Conservation (phyloP, 192 early-diverging fungal species). For the Dissophora globulifera region DNA sequence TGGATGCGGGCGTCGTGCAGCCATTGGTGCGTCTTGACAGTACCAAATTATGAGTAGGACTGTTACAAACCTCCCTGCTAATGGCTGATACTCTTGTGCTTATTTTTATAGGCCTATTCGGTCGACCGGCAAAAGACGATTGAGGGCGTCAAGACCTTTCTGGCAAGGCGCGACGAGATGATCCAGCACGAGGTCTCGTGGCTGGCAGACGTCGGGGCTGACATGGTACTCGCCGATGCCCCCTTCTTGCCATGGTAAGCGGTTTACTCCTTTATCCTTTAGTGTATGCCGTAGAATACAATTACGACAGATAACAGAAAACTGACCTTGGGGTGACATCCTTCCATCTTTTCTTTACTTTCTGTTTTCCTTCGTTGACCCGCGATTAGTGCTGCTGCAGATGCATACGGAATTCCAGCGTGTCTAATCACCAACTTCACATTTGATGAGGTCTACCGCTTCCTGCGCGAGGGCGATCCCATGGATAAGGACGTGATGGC, state of each 20-base stretch:
- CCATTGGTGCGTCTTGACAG: conserved; percentile 43
- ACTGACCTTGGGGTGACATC: neutral
- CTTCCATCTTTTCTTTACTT: neutral
- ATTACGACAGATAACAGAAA: neutral
- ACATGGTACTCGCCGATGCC: conserved; percentile 68
- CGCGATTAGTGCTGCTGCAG: conserved; percentile 69
- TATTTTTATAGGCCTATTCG: conserved; percentile 55
- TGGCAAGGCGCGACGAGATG: conserved; percentile 52
- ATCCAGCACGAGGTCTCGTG: conserved; percentile 60
- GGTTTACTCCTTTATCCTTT: neutral
- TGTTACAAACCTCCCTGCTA: no score
- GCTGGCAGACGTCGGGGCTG: conserved; percentile 60
- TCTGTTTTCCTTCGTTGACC: neutral
- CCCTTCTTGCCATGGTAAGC: conserved; percentile 67
- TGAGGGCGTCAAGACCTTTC: conserved; percentile 57
- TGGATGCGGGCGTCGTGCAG: conserved; percentile 72
- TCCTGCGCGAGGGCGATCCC: conserved; percentile 63
- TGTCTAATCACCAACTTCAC: conserved; percentile 70
- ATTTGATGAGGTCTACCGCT: conserved; percentile 67
- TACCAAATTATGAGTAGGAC: no score
- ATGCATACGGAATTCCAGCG: conserved; percentile 60
- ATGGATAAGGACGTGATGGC: conserved; percentile 56
- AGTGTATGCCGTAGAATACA: no score
- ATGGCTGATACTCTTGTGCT: no score
- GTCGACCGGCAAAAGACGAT: conserved; percentile 69